Evolutionary conservation across 2,329 filamentous ascomycete species (phyloP), one percentile per base, ranked within the genome.

Genomic region (Diplodia seriata): DNA sequence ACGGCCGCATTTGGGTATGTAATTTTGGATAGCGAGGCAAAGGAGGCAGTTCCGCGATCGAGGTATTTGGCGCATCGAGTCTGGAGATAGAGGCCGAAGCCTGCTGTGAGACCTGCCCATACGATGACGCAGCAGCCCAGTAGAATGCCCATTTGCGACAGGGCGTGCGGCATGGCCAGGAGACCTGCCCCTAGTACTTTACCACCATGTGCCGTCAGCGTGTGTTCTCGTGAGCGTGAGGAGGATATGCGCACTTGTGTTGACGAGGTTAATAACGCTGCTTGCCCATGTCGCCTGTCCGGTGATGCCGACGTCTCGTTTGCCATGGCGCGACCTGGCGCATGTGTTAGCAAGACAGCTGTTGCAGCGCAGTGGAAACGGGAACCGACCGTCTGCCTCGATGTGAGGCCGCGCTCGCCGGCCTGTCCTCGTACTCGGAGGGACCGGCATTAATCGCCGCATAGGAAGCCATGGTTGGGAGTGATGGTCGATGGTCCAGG

Each of bases 1-100:
- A 99, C 93, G 9, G 95, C 92, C 2, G 94, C 93, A 77, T 97
- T 97, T 1, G 95, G 95, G 75, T 98, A 99, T 5, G 95, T 98
- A 70, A 99, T 88, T 78, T 99, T 94, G 15, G 93, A 97, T 18
- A 99, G 84, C n/a, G 94, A 93, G 76, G 97, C 97, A 82, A 99
- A 99, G 43, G 93, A 97, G 0, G 94, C 88, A 5, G 88, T 87
- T 51, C 95, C 95, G 70, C 93, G 87, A 71, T 98, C 95, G 71
- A 99, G 85, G 78, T 99, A 99, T 77, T 92, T 88, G 5, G 95
- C 91, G 83, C 95, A 98, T 82, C 91, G 89, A 40, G 94, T 91
- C 79, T 99, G 95, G 7, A 99, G 89, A 77, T 98, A 99, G 38
- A 99, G 87, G 26, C 95, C 95, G 75, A 99, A 97, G 57, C 92